Evolutionary conservation across 805 yeast species (phyloP).

Genomic region (Starmerella gropengiesseri): DNA sequence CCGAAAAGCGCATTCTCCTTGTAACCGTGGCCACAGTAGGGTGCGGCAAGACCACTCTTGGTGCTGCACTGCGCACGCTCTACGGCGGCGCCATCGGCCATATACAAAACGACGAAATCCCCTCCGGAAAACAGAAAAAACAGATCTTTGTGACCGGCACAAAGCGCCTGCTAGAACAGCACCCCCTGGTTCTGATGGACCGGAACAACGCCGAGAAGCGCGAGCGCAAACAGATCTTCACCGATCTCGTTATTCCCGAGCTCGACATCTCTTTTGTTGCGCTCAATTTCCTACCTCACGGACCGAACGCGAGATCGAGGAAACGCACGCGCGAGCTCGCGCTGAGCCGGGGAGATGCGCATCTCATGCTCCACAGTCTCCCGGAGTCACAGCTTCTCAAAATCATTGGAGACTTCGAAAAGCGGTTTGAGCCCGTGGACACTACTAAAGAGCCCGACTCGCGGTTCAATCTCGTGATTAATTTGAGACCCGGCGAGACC

Average conservation of each 20-base stretch:
- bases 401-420: background rate
- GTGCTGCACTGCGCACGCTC: background rate
- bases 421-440: conserved; percentile 1
- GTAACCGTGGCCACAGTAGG: conserved; percentile 1
- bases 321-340: background rate
- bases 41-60: background rate
- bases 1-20: background rate
- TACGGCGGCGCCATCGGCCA: conserved; percentile 1
- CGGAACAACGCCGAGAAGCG: conserved; percentile 4
- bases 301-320: background rate
- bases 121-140: background rate
- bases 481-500: background rate
- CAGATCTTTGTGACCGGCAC: background rate
- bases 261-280: background rate
- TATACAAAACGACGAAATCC: conserved; percentile 2
- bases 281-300: background rate
- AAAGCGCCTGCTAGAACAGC: background rate
- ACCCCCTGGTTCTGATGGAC: background rate
- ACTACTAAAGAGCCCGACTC: conserved; percentile 1
- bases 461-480: background rate
- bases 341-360: background rate
- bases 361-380: background rate
- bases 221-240: background rate
- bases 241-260: background rate
- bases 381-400: background rate